Conservation (phyloP, 2,329 filamentous ascomycete species). For the Ceratocystis variospora region DNA sequence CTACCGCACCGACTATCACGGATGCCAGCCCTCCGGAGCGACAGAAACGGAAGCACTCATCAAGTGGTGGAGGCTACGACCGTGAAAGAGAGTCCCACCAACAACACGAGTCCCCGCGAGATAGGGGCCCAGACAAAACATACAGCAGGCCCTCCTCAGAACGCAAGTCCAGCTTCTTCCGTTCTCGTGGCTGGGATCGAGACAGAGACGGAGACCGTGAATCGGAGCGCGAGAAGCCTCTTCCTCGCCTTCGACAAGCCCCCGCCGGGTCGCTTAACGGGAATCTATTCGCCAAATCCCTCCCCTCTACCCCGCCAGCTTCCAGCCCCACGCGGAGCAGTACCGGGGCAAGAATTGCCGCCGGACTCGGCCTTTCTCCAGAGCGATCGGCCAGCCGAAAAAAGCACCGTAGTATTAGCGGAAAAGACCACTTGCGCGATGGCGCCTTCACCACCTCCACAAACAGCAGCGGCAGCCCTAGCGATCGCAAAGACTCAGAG, state of each 20-base stretch:
- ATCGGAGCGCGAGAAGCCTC: constrained; percentile 17
- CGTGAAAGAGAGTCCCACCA: background rate
- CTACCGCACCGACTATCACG: constrained; percentile 13
- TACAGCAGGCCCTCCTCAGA: background rate
- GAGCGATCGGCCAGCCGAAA: background rate
- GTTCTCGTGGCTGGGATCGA: constrained; percentile 8
- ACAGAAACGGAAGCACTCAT: constrained; percentile 10
- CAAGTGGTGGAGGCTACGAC: background rate
- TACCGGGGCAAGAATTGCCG: constrained; percentile 14
- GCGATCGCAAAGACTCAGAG: background rate
- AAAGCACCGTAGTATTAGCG: constrained; percentile 2
- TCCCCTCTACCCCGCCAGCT: constrained; percentile 10
- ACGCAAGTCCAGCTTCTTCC: constrained; percentile 11
- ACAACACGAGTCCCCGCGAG: background rate
- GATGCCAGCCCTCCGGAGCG: constrained; percentile 13
- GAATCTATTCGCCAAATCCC: constrained; percentile 11
- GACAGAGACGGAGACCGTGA: constrained; percentile 8
- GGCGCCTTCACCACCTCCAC: background rate
- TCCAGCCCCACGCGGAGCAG: constrained; percentile 9
- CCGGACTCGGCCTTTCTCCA: constrained; percentile 11
- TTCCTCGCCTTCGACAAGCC: constrained; percentile 17
- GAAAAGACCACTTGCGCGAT: background rate
- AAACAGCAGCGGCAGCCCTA: background rate
- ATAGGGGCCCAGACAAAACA: background rate
- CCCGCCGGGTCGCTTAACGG: constrained; percentile 16